These are phyloP conservation scores for Rhizopus arrhizus DNA, from an alignment of 371 early-diverging fungal genomes.

Conservation along the genomic window DNA sequence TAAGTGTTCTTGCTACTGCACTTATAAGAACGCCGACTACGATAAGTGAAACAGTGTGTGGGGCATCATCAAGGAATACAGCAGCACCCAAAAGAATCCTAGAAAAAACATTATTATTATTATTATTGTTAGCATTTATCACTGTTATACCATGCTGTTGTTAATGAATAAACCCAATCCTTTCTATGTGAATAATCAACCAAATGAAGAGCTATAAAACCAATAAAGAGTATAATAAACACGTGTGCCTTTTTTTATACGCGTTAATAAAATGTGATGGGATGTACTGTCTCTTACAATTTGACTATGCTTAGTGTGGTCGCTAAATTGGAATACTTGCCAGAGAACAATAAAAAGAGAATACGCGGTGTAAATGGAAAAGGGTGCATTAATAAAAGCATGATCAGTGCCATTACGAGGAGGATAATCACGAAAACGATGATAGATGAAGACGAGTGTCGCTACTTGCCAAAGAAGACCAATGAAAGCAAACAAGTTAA, in stretches of 20 bases:
- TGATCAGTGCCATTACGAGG: slow-evolving; percentile 44
- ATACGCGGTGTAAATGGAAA: slow-evolving; percentile 48
- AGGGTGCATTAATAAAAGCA: slow-evolving; percentile 48
- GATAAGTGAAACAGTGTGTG: slow-evolving; percentile 40
- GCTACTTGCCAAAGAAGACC: slow-evolving; percentile 50
- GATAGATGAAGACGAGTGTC: slow-evolving; percentile 42
- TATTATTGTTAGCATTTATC: neutral
- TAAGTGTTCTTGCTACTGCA: slow-evolving; percentile 45
- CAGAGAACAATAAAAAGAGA: slow-evolving; percentile 38
- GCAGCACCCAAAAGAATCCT: slow-evolving; percentile 45
- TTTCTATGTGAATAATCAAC: slow-evolving; percentile 51
- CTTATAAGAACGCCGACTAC: slow-evolving; percentile 49
- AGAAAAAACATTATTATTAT: slow-evolving; percentile 3
- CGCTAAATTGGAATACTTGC: slow-evolving; percentile 42
- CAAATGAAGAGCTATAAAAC: slow-evolving; percentile 45
- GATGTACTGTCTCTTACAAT: slow-evolving; percentile 24
- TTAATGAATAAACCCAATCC: slow-evolving; percentile 52
- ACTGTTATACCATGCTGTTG: slow-evolving; percentile 47
- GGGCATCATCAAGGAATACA: slow-evolving; percentile 32
- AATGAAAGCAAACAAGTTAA: slow-evolving; percentile 44
- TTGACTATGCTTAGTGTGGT: slow-evolving; percentile 33
- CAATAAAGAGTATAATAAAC: slow-evolving; percentile 36
- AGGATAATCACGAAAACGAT: slow-evolving; percentile 50
- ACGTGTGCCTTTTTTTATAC: slow-evolving; percentile 31
- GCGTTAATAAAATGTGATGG: slow-evolving; percentile 2